A percentile compares a stretch with the other conserved stretches of the same genome.
Conservation (phyloP, 805 yeast genomes). For the Tetrapisispora nanseiensis region DNA sequence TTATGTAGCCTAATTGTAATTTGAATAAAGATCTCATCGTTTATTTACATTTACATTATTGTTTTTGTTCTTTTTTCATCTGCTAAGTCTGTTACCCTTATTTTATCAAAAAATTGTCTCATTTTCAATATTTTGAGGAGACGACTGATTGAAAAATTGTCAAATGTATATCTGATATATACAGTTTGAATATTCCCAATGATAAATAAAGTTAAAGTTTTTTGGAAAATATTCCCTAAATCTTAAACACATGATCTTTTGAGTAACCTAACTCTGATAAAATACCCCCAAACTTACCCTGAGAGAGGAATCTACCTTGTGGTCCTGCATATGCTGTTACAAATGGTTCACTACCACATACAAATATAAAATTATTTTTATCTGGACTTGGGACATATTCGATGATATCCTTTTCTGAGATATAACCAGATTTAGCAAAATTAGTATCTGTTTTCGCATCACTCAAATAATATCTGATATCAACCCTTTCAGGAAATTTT, state of each 20-base stretch:
- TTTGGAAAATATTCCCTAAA: too few species aligned
- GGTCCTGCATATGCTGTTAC: conserved; percentile 79
- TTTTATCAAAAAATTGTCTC: too few species aligned
- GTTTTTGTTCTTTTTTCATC: too few species aligned
- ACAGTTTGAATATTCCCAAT: too few species aligned
- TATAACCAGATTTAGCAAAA: conserved; percentile 66
- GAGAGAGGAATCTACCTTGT: conserved; percentile 79
- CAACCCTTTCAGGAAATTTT: conserved; percentile 67
- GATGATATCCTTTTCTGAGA: conserved; percentile 62
- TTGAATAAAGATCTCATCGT: too few species aligned
- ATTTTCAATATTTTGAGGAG: too few species aligned
- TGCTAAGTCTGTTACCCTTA: too few species aligned
- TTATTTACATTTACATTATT: too few species aligned
- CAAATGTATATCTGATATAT: too few species aligned
- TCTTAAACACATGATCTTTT: conserved; percentile 83
- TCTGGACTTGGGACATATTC: conserved; percentile 53
- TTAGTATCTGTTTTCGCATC: conserved; percentile 29
- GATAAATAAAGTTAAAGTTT: too few species aligned
- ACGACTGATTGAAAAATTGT: too few species aligned
- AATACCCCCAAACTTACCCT: conserved; percentile 87
- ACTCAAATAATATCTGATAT: conserved; percentile 73
- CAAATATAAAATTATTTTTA: conserved; percentile 64
- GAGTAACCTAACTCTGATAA: conserved; percentile 80
- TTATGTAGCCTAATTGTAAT: too few species aligned
- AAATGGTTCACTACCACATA: conserved; percentile 93